Base-by-base conservation (phyloP, 306 rosid species). In the Malus orientalis region DNA sequence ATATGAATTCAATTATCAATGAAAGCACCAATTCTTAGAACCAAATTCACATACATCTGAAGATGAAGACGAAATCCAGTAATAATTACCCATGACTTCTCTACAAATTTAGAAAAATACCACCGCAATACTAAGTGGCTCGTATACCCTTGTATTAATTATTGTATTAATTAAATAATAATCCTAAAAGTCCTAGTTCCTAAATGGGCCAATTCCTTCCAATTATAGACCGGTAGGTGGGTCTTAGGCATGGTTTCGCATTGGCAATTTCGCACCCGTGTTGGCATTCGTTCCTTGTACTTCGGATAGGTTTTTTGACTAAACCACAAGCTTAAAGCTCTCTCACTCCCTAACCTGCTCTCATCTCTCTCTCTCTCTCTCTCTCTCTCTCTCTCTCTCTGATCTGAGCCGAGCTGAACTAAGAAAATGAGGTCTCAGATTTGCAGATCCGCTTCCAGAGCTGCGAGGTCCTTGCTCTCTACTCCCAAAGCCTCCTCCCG, bases 401-500 rank as follows among this genome's bases (percentile, higher is more conserved):
- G 73, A 19, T 54, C 49, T 45, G 6, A 55, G 6, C 60, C 1
- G 54, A 15, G 18, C 55, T 51, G 55, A 51, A 51, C 8, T 51
- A 20, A 15, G 75, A 80, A 76, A 5, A 94, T 94, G 97, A 82
- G 88, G 77, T 85, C 93, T 59, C 90, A 83, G 74, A 80, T 89
- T 78, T 78, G 74, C 89, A 83, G 91, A 88, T 89, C 93, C 12
- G 91, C 90, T 77, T 88, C 96, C 45, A 83, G 84, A 81, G 90
- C 91, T 74, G 88, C 90, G 8, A 92, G 92, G 88, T 90, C 92
- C 49, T 80, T 92, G 85, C 83, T 89, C 85, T 78, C 88, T 63
- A 87, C 97, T 84, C 83, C 96, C 22, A 87, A 74, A 70, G 54
- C 40, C 81, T 83, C 40, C 81, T 85, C 96, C 75, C 95, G 93